Conservation (phyloP, 805 yeast genomes). For the Pichia eremophila region DNA sequence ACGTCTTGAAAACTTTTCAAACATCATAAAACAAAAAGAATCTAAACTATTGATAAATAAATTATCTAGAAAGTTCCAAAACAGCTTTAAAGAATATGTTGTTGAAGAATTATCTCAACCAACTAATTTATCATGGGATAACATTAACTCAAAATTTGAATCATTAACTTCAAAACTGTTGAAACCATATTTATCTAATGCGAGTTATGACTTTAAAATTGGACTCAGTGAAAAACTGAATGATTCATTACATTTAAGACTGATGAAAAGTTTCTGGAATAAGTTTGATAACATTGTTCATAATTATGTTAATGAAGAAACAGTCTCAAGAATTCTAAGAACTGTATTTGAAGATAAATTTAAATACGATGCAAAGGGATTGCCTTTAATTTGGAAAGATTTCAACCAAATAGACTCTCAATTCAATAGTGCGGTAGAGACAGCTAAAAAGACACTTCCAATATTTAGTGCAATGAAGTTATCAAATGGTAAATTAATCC, state of each 20-base stretch:
- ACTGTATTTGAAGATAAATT: conserved; percentile 77
- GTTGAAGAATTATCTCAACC: conserved; percentile 42
- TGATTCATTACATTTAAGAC: conserved; percentile 26
- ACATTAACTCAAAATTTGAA: conserved; percentile 36
- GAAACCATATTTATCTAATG: conserved; percentile 11
- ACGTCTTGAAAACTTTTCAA: conserved; percentile 6
- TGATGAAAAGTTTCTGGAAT: conserved; percentile 57
- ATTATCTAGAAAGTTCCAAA: conserved; percentile 37
- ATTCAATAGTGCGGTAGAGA: conserved; percentile 50
- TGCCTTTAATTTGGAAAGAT: conserved; percentile 76
- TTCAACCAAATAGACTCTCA: conserved; percentile 61
- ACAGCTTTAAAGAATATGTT: conserved; percentile 41
- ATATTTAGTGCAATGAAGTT: conserved; percentile 46
- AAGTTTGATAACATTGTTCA: conserved; percentile 48
- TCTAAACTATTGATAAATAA: conserved; percentile 33
- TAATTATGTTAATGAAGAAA: conserved; percentile 58
- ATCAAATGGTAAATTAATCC: conserved; percentile 41
- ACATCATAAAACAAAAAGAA: conserved; percentile 31
- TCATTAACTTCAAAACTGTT: conserved; percentile 2
- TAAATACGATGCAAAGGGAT: conserved; percentile 71
- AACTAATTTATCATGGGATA: conserved; percentile 50
- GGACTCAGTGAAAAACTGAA: conserved; percentile 45
- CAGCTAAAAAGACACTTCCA: conserved; percentile 51
- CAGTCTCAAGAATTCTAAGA: conserved; percentile 53
- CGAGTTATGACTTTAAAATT: conserved; percentile 50